Evolutionary conservation across 768 basidiomycete genomes (phyloP).

Genomic region (Tulasnella sp.): DNA sequence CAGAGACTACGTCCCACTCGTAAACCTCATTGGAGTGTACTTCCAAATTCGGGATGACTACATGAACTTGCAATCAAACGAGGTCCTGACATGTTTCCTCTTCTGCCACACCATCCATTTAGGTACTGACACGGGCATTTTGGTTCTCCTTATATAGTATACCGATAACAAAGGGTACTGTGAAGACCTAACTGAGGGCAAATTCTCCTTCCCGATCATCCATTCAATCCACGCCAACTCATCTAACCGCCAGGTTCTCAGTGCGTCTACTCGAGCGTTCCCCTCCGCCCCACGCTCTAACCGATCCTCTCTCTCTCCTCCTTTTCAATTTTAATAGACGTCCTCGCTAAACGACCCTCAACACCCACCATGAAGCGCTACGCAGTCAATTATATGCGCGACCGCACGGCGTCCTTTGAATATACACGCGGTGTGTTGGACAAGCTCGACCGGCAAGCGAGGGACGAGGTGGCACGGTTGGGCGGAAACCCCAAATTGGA

Average conservation of each 20-base stretch:
- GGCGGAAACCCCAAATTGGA: slow-evolving; percentile 65
- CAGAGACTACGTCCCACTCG: slow-evolving; percentile 85
- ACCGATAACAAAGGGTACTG: slow-evolving; percentile 53
- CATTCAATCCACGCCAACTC: slow-evolving; percentile 77
- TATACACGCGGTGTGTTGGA: slow-evolving; percentile 70
- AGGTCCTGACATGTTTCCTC: slow-evolving; percentile 43
- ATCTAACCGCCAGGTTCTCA: slow-evolving; percentile 72
- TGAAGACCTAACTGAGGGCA: slow-evolving; percentile 92
- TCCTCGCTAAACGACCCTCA: slow-evolving; percentile 79
- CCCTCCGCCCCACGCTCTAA: not conserved
- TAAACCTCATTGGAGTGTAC: slow-evolving; percentile 89
- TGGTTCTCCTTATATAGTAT: slow-evolving; percentile 51
- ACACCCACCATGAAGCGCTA: slow-evolving; percentile 74
- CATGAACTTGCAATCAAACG: slow-evolving; percentile 83
- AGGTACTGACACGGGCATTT: not conserved
- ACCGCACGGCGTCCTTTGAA: slow-evolving; percentile 74
- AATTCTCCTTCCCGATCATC: slow-evolving; percentile 94
- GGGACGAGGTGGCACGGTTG: slow-evolving; percentile 57
- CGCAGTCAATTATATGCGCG: slow-evolving; percentile 67
- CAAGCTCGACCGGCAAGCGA: slow-evolving; percentile 58
- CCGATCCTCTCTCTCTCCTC: not conserved
- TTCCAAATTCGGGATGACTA: slow-evolving; percentile 98
- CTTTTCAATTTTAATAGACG: slow-evolving; percentile 44
- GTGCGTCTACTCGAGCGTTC: slow-evolving; percentile 39
- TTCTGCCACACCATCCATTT: not conserved